Evolutionary conservation across 2,329 filamentous ascomycete genomes (phyloP), one percentile per base, ranked within the genome.

Genomic region (Aspergillus floridensis): DNA sequence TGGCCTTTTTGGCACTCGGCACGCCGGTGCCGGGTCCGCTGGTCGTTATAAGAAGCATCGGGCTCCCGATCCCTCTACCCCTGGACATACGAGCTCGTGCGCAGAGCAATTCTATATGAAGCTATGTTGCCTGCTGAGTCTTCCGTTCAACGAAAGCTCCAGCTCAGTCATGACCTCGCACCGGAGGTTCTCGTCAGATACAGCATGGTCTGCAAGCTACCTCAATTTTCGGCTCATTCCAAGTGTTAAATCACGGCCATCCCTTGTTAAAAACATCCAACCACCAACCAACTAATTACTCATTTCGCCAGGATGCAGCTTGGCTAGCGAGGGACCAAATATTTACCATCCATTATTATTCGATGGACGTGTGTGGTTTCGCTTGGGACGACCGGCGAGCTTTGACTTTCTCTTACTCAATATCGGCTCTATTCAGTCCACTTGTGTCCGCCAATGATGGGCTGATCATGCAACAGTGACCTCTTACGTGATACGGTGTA

Each of bases 21-120:
- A 54, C 51, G 22, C 53, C 53, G 53, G 53, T 55, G 24, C 41
- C 53, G 53, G 47, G 41, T 55, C 53, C 53, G 41, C 53, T 31
- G 26, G 31, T 46, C 26, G 29, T 41, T 55, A 55, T 55, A 55
- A 55, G 41, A 55, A 48, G 53, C 53, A 48, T 55, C 53, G 53
- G 53, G n/a, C 41, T 55, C 53, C 53, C 53, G 53, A 32, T 32
- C 31, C 21, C 16, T 29, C 53, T 47, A 12, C 26, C 29, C 53
- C 53, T 48, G 26, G 31, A 22, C 22, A 41, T 26, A 21, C 3
- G 19, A 46, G 53, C 53, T 55, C 41, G 41, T 48, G 44, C 53
- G 41, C 53, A 41, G 32, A n/a, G 16, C 14, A 44, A 19, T 5
- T 1, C 12, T 21, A 24, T 55, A 55, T 48, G 48, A 48, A 48